phyloP scores from a whole-genome alignment of 1,284 basidiomycete genomes.

The Rhodotorula sp. region DNA sequence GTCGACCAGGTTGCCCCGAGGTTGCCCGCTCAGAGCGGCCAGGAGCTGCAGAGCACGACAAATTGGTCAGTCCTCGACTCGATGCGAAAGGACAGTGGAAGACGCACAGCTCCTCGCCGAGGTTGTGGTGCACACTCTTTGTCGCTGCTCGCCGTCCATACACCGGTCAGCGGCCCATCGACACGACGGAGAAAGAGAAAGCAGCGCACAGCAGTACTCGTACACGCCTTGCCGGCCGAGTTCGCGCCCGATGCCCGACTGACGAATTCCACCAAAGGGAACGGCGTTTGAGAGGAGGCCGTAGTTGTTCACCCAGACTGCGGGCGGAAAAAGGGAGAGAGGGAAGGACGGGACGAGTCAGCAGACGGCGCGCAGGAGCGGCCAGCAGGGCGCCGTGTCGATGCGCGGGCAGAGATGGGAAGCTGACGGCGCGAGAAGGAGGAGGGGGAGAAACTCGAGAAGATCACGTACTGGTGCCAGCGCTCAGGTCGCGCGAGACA shows the following conservation, averaged over 20 bases:
- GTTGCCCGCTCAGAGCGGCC: too few species aligned
- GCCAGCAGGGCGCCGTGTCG: too few species aligned
- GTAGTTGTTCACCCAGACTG: constrained; percentile 66
- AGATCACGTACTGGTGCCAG: constrained; percentile 58
- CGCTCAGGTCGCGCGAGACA: constrained; percentile 75
- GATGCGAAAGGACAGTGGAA: too few species aligned
- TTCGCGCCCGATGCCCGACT: constrained; percentile 75
- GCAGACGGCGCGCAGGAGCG: neutral
- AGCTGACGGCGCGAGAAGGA: too few species aligned
- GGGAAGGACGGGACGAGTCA: neutral
- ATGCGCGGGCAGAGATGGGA: neutral
- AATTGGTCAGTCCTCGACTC: too few species aligned
- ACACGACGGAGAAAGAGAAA: neutral
- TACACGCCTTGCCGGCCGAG: constrained; percentile 58
- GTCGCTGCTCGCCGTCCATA: neutral
- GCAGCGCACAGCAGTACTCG: constrained; percentile 1
- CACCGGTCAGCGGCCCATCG: neutral
- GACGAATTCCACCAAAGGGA: constrained; percentile 92
- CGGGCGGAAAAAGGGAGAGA: too few species aligned
- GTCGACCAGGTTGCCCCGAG: too few species aligned
- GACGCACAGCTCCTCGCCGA: constrained; percentile 31
- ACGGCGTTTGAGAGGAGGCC: constrained; percentile 57
- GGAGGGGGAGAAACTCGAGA: neutral
- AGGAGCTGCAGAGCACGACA: too few species aligned
- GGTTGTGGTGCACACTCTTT: constrained; percentile 34